Evolutionary conservation across 2,329 filamentous ascomycete genomes (phyloP), one percentile per base, ranked within the genome.

Genomic region (Dryadomyces quercivorus): DNA sequence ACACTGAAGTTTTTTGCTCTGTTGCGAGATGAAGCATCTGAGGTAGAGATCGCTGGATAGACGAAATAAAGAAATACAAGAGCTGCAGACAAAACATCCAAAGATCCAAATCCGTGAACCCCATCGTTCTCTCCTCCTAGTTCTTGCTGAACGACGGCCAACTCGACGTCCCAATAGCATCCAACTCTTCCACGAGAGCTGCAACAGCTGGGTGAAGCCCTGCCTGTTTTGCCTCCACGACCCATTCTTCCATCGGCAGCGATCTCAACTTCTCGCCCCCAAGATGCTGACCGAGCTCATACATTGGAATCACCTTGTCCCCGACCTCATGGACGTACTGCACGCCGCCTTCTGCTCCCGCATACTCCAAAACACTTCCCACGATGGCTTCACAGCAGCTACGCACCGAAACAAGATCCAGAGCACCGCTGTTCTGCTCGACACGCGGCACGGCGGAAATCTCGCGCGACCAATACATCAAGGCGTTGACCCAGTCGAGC

Each of bases 11-110:
- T 31, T 4, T 31, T 31, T 31, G 26, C 26, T 31, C 26, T 31
- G 26, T 31, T 31, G 26, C 26, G 26, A 31, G 26, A 31, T 31
- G 26, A 31, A 31, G 26, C 26, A 4, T 31, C 8, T 31, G 26
- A 31, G 8, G 26, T 31, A 31, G 26, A 31, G 26, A 31, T 31
- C 4, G 26, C 26, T 31, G 26, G 8, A 31, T 5, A 31, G 26
- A 31, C 72, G 10, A 40, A 40, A 40, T 16, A 50, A 21, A 20
- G 43, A 45, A 45, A 40, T 40, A 16, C 5, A 40, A 40, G 9
- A 15, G 9, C 2, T 40, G 8, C 4, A 31, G 8, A 31, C 26
- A 4, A 31, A 31, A 31, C 8, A 31, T 31, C 26, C 26, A 31
- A 5, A 4, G 26, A 31, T 31, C 26, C 26, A 31, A 31, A 8